Evolutionary conservation across 1,284 basidiomycete genomes (phyloP).

Genomic region (Boletus mariae): DNA sequence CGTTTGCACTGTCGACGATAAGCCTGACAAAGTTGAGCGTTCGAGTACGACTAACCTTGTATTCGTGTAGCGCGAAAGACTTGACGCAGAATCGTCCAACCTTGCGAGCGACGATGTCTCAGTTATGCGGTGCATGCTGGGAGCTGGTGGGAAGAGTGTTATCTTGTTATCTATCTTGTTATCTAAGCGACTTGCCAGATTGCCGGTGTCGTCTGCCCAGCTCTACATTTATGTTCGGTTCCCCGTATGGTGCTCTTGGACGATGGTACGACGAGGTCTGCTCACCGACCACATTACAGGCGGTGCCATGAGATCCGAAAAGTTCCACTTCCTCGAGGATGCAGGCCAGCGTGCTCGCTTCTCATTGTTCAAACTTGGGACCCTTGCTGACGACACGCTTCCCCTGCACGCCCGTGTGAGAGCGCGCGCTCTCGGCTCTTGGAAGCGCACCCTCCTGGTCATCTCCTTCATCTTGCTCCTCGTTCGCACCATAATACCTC

Average conservation of each 20-base stretch:
- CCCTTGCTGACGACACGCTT: slow-evolving; percentile 14
- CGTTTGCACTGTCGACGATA: slow-evolving; percentile 1
- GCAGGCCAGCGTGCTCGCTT: background rate
- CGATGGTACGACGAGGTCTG: background rate
- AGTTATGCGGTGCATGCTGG: background rate
- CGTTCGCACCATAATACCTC: background rate
- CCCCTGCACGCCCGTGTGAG: slow-evolving; percentile 20
- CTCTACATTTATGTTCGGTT: background rate
- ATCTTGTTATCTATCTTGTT: background rate
- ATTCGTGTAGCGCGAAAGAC: slow-evolving; percentile 10
- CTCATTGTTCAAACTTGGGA: background rate
- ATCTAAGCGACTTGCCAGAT: slow-evolving; percentile 13
- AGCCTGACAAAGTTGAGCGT: background rate
- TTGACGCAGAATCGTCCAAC: slow-evolving; percentile 11
- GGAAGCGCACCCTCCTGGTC: slow-evolving; percentile 15
- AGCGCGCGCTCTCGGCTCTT: slow-evolving; percentile 1
- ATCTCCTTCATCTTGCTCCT: slow-evolving; percentile 16
- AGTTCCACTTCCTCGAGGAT: background rate
- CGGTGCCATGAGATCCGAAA: background rate
- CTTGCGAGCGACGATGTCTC: background rate
- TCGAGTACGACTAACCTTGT: slow-evolving; percentile 18
- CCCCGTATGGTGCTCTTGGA: background rate
- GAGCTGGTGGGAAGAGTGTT: background rate
- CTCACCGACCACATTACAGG: background rate
- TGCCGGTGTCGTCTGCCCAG: background rate